Conservation (phyloP, 2,329 filamentous ascomycete species). For the Amauroascus niger region DNA sequence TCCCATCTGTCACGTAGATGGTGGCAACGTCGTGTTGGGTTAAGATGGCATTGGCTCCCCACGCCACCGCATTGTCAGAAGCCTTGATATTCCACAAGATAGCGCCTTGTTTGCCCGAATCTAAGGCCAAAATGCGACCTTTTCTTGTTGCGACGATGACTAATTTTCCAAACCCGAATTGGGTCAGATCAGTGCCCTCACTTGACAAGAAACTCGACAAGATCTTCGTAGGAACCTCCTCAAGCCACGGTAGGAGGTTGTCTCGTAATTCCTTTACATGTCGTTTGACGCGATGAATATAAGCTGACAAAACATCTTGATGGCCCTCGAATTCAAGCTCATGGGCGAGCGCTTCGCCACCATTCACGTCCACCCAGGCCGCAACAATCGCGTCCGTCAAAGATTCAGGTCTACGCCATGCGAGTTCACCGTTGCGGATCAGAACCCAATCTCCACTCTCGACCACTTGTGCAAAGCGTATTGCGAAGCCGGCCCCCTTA, state of each 20-base stretch:
- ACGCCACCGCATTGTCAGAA: conserved; percentile 48
- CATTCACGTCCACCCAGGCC: conserved; percentile 66
- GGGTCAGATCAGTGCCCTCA: conserved; percentile 45
- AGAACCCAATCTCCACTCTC: conserved; percentile 67
- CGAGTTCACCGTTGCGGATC: conserved; percentile 67
- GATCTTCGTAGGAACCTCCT: conserved; percentile 58
- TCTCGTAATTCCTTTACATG: conserved; percentile 69
- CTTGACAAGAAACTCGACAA: conserved; percentile 51
- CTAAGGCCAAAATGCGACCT: conserved; percentile 69
- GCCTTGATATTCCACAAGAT: conserved; percentile 67
- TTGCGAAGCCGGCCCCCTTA: conserved; percentile 61
- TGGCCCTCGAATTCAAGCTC: conserved; percentile 80
- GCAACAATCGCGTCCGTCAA: conserved; percentile 71
- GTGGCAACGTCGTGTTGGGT: conserved; percentile 52
- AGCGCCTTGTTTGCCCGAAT: conserved; percentile 62
- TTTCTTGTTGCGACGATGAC: conserved; percentile 69
- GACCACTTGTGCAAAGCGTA: conserved; percentile 62
- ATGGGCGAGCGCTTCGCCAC: conserved; percentile 63
- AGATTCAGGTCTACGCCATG: conserved; percentile 75
- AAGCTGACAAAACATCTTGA: conserved; percentile 69
- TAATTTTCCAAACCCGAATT: conserved; percentile 82
- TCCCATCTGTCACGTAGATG: conserved; percentile 52
- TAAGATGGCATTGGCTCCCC: conserved; percentile 60
- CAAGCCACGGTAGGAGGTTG: conserved; percentile 60
- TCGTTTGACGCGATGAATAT: conserved; percentile 73